These are phyloP conservation scores for Neurospora tetrasperma DNA, from an alignment of 495 filamentous ascomycete genomes.

Conservation along the genomic window DNA sequence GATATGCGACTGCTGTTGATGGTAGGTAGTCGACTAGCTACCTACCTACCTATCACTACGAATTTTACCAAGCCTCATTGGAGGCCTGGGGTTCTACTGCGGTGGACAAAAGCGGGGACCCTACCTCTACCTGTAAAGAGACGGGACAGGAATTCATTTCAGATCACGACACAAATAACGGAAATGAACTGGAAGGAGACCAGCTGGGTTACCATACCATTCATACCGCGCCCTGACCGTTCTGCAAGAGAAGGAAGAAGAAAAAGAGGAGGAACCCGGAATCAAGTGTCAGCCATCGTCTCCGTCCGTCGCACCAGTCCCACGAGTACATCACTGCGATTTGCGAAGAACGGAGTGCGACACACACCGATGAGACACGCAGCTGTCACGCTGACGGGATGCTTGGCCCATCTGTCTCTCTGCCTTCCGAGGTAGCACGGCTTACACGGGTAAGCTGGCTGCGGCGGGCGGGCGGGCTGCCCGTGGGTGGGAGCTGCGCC, in stretches of 20 bases:
- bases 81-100: neutral
- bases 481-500: neutral
- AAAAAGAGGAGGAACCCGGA: too few relatives aligned
- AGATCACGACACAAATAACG: too few relatives aligned
- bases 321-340: neutral
- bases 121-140: too few relatives aligned
- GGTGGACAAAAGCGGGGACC: too few relatives aligned
- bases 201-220: too few relatives aligned
- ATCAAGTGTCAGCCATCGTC: too few relatives aligned
- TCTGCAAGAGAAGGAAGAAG: too few relatives aligned
- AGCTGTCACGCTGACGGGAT: neutral
- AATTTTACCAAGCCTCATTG: neutral
- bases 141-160: too few relatives aligned
- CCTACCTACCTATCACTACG: neutral
- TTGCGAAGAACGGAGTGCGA: neutral
- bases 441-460: neutral
- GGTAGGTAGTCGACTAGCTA: neutral
- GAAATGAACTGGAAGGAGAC: too few relatives aligned
- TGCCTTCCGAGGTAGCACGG: neutral
- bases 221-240: too few relatives aligned
- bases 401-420: neutral
- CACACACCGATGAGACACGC: neutral
- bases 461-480: neutral
- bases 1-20: neutral
- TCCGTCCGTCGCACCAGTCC: too few relatives aligned